Evolutionary conservation across 2,329 filamentous ascomycete genomes (phyloP).

Genomic region (Epichloe sylvatica): DNA sequence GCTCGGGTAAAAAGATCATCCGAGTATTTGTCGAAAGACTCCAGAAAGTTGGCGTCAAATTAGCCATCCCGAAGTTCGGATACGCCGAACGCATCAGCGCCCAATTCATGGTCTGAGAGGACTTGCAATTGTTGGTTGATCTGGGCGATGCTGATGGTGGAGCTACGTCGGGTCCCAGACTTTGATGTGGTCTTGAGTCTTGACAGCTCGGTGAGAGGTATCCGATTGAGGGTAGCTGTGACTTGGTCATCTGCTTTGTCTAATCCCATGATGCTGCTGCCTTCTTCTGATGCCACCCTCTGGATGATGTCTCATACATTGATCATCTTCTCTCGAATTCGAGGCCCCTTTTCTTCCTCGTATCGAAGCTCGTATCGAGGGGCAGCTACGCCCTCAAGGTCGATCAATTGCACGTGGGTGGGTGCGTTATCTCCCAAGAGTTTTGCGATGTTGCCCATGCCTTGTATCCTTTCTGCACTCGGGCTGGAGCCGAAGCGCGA

Average conservation of each 20-base stretch:
- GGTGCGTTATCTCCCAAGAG: neutral
- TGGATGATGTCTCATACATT: neutral
- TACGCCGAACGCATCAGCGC: slow-evolving; percentile 28
- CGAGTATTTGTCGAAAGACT: slow-evolving; percentile 23
- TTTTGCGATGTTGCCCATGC: neutral
- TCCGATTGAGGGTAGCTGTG: slow-evolving; percentile 4
- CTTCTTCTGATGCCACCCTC: neutral
- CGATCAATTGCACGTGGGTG: neutral
- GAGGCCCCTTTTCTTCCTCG: neutral
- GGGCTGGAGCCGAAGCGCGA: too few relatives aligned
- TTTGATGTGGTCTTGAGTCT: too few relatives aligned
- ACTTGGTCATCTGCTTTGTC: neutral
- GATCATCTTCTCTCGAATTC: neutral
- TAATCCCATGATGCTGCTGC: neutral
- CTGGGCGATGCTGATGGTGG: slow-evolving; percentile 18
- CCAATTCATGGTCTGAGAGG: slow-evolving; percentile 20
- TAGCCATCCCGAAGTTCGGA: slow-evolving; percentile 31
- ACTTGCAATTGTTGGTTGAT: slow-evolving; percentile 16
- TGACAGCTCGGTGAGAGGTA: slow-evolving; percentile 7
- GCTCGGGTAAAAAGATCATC: slow-evolving; percentile 28
- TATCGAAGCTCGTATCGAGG: neutral
- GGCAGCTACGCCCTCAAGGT: neutral
- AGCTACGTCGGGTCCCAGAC: slow-evolving; percentile 11
- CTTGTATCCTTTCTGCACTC: too few relatives aligned
- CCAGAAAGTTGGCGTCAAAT: slow-evolving; percentile 35